Conservation (phyloP, 2,329 filamentous ascomycete genomes). For the Knoxdaviesia capensis region DNA sequence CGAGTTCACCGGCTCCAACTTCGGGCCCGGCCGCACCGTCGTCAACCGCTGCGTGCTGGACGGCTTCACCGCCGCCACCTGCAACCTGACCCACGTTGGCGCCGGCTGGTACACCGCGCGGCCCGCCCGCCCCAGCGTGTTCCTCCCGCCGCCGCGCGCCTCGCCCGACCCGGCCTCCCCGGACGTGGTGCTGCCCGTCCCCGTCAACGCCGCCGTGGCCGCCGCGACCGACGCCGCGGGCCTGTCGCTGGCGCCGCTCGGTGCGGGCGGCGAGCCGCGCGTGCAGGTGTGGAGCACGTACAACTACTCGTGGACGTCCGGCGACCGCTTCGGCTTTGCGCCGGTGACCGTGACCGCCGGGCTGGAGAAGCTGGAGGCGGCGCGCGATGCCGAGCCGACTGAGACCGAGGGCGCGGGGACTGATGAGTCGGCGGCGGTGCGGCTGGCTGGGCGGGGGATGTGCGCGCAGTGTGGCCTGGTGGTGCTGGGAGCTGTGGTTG, state of each 20-base stretch:
- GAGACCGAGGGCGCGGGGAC: background rate
- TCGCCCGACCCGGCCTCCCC: background rate
- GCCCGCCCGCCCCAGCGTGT: background rate
- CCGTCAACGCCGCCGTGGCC: too few species aligned
- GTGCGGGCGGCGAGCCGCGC: constrained; percentile 5
- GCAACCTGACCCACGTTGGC: constrained; percentile 11
- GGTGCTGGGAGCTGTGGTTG: too few species aligned
- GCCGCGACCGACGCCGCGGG: too few species aligned
- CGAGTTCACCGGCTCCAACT: constrained; percentile 8
- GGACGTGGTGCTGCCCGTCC: constrained; percentile 1
- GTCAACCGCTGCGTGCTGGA: constrained; percentile 10
- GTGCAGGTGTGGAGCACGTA: constrained; percentile 7
- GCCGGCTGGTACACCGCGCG: constrained; percentile 9
- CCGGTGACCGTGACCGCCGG: constrained; percentile 10
- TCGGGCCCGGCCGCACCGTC: constrained; percentile 7
- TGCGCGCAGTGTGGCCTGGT: too few species aligned
- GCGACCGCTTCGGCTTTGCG: constrained; percentile 10
- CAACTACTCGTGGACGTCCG: constrained; percentile 11
- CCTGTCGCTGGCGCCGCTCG: background rate
- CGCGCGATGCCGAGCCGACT: constrained; percentile 1
- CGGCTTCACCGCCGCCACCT: constrained; percentile 8
- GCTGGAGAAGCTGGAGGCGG: constrained; percentile 3
- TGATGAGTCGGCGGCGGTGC: background rate
- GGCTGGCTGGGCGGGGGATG: too few species aligned
- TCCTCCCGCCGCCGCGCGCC: too few species aligned